Evolutionary conservation across 2,329 filamentous ascomycete species (phyloP).

Genomic region (Thielaviopsis cerberus): DNA sequence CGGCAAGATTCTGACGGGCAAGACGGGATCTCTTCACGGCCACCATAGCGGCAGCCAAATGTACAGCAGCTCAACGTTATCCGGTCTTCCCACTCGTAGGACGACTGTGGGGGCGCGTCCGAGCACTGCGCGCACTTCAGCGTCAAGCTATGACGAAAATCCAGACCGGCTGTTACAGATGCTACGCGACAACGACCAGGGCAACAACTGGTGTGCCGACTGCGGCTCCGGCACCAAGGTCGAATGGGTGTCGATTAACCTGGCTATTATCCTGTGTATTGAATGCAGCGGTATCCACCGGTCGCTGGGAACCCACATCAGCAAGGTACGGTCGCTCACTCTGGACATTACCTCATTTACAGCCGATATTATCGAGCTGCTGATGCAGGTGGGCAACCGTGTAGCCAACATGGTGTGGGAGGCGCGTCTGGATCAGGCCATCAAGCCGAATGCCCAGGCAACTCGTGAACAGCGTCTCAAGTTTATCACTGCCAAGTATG

Average conservation of each 20-base stretch:
- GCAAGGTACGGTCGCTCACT: slow-evolving; percentile 86
- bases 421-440: slow-evolving; percentile 52
- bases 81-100: slow-evolving; percentile 52
- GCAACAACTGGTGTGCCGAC: slow-evolving; percentile 85
- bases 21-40: slow-evolving; percentile 53
- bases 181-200: slow-evolving; percentile 76
- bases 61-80: slow-evolving; percentile 23
- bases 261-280: slow-evolving; percentile 90
- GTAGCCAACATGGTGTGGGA: slow-evolving; percentile 97
- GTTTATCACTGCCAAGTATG: slow-evolving; percentile 92
- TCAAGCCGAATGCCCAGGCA: slow-evolving; percentile 59
- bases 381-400: slow-evolving; percentile 79
- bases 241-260: slow-evolving; percentile 97
- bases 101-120: slow-evolving; percentile 85
- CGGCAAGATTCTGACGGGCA: slow-evolving; percentile 80
- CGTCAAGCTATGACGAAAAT: slow-evolving; percentile 60
- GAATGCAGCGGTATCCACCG: slow-evolving; percentile 96
- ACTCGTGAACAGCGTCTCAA: slow-evolving; percentile 78
- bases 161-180: slow-evolving; percentile 73
- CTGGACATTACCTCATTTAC: slow-evolving; percentile 94
- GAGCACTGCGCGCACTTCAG: slow-evolving; percentile 46
- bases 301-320: slow-evolving; percentile 90
- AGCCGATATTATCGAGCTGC: slow-evolving; percentile 83
- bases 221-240: slow-evolving; percentile 83
- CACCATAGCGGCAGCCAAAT: slow-evolving; percentile 31